Percentiles rank a stretch among this genome's conserved stretches.
Evolutionary conservation across 441 rosid genomes (phyloP).

Genomic region (Croton laevigatus): DNA sequence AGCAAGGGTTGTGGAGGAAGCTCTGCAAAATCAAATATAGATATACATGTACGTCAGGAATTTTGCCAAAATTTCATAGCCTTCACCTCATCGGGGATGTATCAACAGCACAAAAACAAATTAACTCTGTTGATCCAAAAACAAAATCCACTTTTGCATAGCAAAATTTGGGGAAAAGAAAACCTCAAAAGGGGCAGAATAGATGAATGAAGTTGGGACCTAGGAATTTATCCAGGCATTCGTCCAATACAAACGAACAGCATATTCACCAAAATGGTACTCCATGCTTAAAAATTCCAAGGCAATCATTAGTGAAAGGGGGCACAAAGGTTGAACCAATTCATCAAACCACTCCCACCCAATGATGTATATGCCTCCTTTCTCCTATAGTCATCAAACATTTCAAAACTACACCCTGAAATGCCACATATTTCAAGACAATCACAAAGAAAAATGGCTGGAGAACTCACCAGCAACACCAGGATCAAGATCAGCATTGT

Average conservation of each 20-base stretch:
- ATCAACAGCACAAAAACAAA: conserved; percentile 2
- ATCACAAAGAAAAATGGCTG: neutral
- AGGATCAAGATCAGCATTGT: conserved; percentile 86
- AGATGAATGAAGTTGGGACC: neutral
- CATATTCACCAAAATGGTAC: neutral
- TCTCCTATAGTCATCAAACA: conserved; percentile 1
- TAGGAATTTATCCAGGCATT: conserved; percentile 6
- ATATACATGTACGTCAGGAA: conserved; percentile 9
- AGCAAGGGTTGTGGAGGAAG: conserved; percentile 82
- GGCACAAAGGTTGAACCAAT: conserved; percentile 3
- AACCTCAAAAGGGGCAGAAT: conserved; percentile 4
- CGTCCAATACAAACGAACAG: conserved; percentile 7
- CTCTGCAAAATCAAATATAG: conserved; percentile 44
- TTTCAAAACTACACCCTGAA: neutral
- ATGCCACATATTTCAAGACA: conserved; percentile 4
- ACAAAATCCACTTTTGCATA: neutral
- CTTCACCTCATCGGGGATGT: conserved; percentile 1
- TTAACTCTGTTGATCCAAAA: neutral
- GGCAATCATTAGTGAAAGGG: neutral
- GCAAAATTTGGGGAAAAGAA: neutral
- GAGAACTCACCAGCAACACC: conserved; percentile 59
- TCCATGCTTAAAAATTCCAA: neutral
- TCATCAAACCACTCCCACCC: neutral
- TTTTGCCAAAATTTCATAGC: neutral
- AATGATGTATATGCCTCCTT: neutral